Percentiles rank a stretch among this genome's conserved stretches.
Evolutionary conservation across 1,139 yeast genomes (phyloP).

Genomic region (Blastobotrys petasosporus): DNA sequence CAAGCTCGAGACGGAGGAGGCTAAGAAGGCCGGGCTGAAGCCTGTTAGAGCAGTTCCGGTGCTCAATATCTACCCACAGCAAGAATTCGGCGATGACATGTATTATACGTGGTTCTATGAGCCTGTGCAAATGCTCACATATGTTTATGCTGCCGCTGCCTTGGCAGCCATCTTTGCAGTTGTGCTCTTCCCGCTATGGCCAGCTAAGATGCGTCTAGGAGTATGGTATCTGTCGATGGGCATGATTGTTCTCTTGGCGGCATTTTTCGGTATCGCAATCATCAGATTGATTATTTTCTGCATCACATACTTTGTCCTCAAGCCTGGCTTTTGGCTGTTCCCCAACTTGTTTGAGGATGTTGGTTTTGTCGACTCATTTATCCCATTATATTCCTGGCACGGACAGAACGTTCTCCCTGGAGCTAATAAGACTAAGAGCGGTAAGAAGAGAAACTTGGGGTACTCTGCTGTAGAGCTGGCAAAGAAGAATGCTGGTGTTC

Average conservation of each 20-base stretch:
- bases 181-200: constrained; percentile 96
- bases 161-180: constrained; percentile 65
- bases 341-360: constrained; percentile 96
- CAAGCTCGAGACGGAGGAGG: constrained; percentile 61
- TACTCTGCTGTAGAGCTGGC: background rate
- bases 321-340: constrained; percentile 85
- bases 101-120: constrained; percentile 83
- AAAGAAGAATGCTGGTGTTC: background rate
- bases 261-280: constrained; percentile 73
- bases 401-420: constrained; percentile 35
- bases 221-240: constrained; percentile 88
- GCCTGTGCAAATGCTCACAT: constrained; percentile 66
- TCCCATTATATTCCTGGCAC: constrained; percentile 85
- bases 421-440: constrained; percentile 24
- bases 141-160: constrained; percentile 55
- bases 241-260: constrained; percentile 64
- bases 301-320: constrained; percentile 51
- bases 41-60: constrained; percentile 77
- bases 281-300: constrained; percentile 69
- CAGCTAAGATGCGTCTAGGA: constrained; percentile 76
- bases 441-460: constrained; percentile 17
- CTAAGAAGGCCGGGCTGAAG: constrained; percentile 53
- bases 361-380: constrained; percentile 87
- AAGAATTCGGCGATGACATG: constrained; percentile 67
- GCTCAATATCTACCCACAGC: constrained; percentile 58